Evolutionary conservation across 495 filamentous ascomycete species (phyloP).

Genomic region (Penicillium goetzii): DNA sequence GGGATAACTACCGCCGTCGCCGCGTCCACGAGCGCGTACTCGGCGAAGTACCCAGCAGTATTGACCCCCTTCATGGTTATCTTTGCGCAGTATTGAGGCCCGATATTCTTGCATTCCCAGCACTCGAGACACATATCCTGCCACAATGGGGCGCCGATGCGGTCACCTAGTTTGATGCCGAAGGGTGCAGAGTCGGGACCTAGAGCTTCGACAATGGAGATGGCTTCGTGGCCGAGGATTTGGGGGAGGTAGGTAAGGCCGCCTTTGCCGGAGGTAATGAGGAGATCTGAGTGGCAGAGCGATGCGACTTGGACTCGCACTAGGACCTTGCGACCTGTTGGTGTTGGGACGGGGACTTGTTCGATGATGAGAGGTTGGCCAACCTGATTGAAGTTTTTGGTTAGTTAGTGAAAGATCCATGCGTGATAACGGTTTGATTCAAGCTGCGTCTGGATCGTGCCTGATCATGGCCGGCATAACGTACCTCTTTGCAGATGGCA

Average conservation of each 20-base stretch:
- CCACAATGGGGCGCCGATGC: constrained; percentile 22
- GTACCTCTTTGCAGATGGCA: constrained; percentile 19
- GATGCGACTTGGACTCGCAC: constrained; percentile 23
- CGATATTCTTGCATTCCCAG: constrained; percentile 13
- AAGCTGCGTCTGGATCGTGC: not conserved
- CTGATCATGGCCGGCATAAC: not conserved
- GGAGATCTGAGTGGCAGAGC: constrained; percentile 25
- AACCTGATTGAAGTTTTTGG: not conserved
- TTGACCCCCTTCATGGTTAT: constrained; percentile 18
- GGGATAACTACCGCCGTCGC: constrained; percentile 9
- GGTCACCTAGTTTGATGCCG: constrained; percentile 20
- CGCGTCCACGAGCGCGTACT: constrained; percentile 26
- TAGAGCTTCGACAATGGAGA: constrained; percentile 22
- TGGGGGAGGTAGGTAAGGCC: not conserved
- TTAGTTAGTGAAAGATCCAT: not conserved
- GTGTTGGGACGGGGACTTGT: constrained; percentile 20
- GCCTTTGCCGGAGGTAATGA: constrained; percentile 2
- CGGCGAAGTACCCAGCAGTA: constrained; percentile 20
- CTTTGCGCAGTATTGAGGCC: constrained; percentile 12
- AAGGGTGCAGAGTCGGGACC: constrained; percentile 20
- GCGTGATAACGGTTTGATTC: not conserved
- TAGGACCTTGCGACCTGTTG: constrained; percentile 20
- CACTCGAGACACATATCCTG: constrained; percentile 21
- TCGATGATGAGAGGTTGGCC: constrained; percentile 18
- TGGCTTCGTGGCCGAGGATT: constrained; percentile 27